Percentiles rank a stretch among this genome's conserved stretches.
These are phyloP conservation scores for Elsinoe perseae DNA, from an alignment of 2,329 filamentous ascomycete genomes.

Conservation along the genomic window DNA sequence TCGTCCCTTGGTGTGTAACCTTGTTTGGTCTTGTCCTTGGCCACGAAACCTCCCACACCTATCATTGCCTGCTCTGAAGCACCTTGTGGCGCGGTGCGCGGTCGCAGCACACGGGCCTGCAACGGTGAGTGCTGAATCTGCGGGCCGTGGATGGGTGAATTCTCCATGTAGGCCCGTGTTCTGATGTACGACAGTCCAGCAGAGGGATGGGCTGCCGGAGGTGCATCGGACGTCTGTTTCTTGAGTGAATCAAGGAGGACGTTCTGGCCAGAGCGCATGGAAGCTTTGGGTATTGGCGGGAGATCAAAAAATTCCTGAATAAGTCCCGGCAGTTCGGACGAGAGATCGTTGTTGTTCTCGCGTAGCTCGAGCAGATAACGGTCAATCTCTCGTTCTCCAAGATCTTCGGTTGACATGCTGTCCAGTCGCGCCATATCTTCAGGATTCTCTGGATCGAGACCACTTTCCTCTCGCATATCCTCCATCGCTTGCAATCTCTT, in stretches of 20 bases:
- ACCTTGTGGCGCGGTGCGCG: constrained; percentile 33
- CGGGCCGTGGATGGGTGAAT: constrained; percentile 55
- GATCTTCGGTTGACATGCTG: constrained; percentile 1
- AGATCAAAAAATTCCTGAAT: constrained; percentile 52
- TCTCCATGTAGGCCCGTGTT: constrained; percentile 47
- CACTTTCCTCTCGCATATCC: constrained; percentile 14
- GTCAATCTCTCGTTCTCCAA: constrained; percentile 13
- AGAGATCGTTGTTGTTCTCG: constrained; percentile 39
- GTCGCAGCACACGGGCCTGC: constrained; percentile 50
- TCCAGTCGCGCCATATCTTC: constrained; percentile 15
- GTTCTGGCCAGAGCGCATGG: constrained; percentile 24
- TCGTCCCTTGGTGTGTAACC: constrained; percentile 32
- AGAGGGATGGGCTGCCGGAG: constrained; percentile 57
- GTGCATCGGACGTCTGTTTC: constrained; percentile 32
- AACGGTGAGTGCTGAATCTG: constrained; percentile 47
- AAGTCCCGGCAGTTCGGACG: constrained; percentile 45
- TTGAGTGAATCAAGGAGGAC: neutral
- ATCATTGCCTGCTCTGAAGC: constrained; percentile 30
- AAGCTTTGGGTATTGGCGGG: constrained; percentile 36
- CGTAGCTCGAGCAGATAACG: constrained; percentile 33
- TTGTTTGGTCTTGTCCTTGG: constrained; percentile 26
- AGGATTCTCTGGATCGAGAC: constrained; percentile 12
- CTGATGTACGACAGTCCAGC: constrained; percentile 56
- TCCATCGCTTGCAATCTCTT: constrained; percentile 18
- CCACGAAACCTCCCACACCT: constrained; percentile 40